phyloP scores from a whole-genome alignment of 495 filamentous ascomycete species.

The Tuber microsphaerosporum region DNA sequence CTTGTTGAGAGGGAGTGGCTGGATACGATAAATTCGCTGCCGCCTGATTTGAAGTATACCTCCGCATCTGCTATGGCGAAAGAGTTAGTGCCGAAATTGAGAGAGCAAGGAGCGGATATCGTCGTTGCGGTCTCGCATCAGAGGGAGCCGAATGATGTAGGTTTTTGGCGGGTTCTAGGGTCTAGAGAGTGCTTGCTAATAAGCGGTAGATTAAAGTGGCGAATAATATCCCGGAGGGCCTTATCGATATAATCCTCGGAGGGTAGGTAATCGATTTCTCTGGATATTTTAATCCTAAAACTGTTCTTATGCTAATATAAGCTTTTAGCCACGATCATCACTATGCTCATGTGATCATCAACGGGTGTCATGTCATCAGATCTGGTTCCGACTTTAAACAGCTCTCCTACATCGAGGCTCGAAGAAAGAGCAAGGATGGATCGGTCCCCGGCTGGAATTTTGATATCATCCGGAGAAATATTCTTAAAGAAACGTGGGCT shows the following conservation, averaged over 20 bases:
- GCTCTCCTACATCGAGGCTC: conserved; percentile 74
- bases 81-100: conserved; percentile 61
- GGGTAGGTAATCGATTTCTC: conserved; percentile 44
- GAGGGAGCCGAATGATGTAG: conserved; percentile 68
- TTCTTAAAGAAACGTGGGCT: conserved; percentile 49
- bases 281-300: background rate
- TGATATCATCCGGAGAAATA: conserved; percentile 65
- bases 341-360: conserved; percentile 67
- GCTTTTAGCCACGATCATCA: conserved; percentile 65
- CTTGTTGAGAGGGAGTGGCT: conserved; percentile 73
- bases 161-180: conserved; percentile 2
- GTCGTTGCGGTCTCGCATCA: conserved; percentile 76
- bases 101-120: conserved; percentile 70
- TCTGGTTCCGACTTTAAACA: conserved; percentile 88
- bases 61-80: conserved; percentile 65
- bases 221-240: conserved; percentile 54
- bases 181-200: conserved; percentile 5
- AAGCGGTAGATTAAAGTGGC: conserved; percentile 59
- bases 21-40: conserved; percentile 77
- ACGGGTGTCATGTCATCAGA: conserved; percentile 69
- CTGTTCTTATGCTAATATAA: conserved; percentile 13
- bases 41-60: conserved; percentile 70
- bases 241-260: conserved; percentile 77
- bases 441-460: conserved; percentile 59
- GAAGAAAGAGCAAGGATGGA: conserved; percentile 48